Percentiles rank a stretch among this genome's conserved stretches.
Evolutionary conservation across 2,329 filamentous ascomycete genomes (phyloP).

Genomic region (Rasamsonia emersonii): DNA sequence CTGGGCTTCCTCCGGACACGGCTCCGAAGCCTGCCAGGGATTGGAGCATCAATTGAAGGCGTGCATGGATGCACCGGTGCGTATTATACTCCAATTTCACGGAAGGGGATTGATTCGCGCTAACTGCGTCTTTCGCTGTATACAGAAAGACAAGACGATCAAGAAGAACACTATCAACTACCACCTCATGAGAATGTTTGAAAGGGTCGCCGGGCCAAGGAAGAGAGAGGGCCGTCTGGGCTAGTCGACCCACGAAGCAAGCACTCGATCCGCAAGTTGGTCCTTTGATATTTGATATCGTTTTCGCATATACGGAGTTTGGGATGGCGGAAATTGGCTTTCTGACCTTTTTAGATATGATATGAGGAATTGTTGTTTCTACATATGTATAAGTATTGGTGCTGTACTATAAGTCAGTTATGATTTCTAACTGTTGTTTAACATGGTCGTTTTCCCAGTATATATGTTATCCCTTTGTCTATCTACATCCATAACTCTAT

Average conservation of each 20-base stretch:
- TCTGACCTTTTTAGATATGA: too few relatives aligned
- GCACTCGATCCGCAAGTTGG: not conserved
- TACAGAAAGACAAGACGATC: slow-evolving; percentile 46
- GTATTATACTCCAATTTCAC: slow-evolving; percentile 20
- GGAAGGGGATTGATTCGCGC: too few relatives aligned
- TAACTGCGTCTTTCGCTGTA: slow-evolving; percentile 2
- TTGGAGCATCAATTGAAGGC: slow-evolving; percentile 53
- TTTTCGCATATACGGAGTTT: slow-evolving; percentile 13
- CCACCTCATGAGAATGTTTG: slow-evolving; percentile 71
- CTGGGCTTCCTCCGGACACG: slow-evolving; percentile 39
- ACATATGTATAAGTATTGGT: too few relatives aligned
- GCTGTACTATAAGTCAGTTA: too few relatives aligned
- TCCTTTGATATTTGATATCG: slow-evolving; percentile 14
- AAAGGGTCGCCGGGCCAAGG: slow-evolving; percentile 62
- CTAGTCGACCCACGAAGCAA: slow-evolving; percentile 11
- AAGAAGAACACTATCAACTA: slow-evolving; percentile 83
- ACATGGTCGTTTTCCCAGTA: too few relatives aligned
- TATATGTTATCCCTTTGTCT: not conserved
- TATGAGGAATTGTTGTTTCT: too few relatives aligned
- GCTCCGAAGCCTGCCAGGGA: slow-evolving; percentile 48
- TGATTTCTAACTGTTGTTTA: too few relatives aligned
- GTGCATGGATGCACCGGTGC: slow-evolving; percentile 74
- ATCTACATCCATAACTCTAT: slow-evolving; percentile 1
- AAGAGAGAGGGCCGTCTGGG: slow-evolving; percentile 48
- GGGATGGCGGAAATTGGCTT: too few relatives aligned